Base-by-base conservation (phyloP, 768 basidiomycete species). In the Exsudoporus frostii region DNA sequence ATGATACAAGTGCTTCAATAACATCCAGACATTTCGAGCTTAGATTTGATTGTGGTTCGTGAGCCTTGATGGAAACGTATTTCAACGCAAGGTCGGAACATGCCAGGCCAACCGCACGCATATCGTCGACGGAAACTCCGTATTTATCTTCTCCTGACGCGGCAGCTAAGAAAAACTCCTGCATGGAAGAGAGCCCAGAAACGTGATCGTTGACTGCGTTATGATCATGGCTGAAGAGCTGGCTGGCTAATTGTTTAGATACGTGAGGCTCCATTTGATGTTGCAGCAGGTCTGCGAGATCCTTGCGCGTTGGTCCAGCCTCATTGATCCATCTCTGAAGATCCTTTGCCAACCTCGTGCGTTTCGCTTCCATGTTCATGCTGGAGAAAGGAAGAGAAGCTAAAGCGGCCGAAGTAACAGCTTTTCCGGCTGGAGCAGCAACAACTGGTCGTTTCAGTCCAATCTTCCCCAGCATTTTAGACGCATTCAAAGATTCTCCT, bases 161-260 rank as follows among this genome's bases (percentile, higher is more conserved):
- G 17, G 82, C 79, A 45, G 73, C 74, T 45, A 80, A 68, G 70
- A 85, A 94, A 65, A 92, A 87, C 2, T 95, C 91, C 48, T 84
- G 79, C 20, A 98, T 76, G 45, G 74, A 77, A 7, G 80, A 75
- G 48, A 98, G 71, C 7, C 90, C 96, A n/a, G 76, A 75, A 48
- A 96, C 79, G 63, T 90, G 86, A 67, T 98, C 97, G 61, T 92
- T 95, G 58, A 98, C 87, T 7, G 94, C 92, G 59, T 88, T 91
- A 68, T 98, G 97, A 62, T 97, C 97, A 55, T 89, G 90, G 64
- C 96, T 98, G 75, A 98, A 99, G 27, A 99, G 76, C 27, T 82
- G 82, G 5, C 81, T 71, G 13, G 89, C 69, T 3, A 98, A 72
- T 2, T 94, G 88, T 55, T 86, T 84, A 4, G 88, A 88, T 7